Base-by-base conservation (phyloP, 2,329 filamentous ascomycete species). In the Hortaea werneckii region DNA sequence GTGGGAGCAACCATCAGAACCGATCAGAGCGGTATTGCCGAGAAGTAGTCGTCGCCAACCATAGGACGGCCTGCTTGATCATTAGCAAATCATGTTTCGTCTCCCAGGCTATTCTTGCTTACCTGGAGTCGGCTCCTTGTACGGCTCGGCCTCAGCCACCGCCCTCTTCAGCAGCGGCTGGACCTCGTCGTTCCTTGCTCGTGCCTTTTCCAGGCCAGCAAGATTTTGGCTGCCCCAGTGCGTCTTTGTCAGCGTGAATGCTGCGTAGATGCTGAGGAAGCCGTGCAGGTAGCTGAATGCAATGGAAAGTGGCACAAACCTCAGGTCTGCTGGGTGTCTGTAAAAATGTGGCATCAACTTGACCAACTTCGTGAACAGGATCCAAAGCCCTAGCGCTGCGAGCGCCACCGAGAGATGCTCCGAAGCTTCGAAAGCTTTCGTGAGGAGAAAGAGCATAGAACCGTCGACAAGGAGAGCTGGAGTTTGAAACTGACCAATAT, bases 251-350 rank as follows among this genome's bases (percentile, higher is more conserved):
- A 61, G 52, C 6, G 78, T 83, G 4, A 77, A 43, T 20, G 76
- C 42, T 0, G 76, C 76, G 54, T 70, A 76, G 0, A 80, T 28
- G 63, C 81, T 82, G 52, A 82, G 68, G 1, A 77, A 55, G 27
- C 72, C 72, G 57, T 83, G 79, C 34, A 67, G 59, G 53, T 81
- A 83, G 1, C 67, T 74, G 55, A 82, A 83, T 0, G 67, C 7
- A 10, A 81, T 55, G 39, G 75, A 73, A 0, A 57, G 63, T 0
- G 73, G 70, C 1, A 82, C 62, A 46, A 75, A 70, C 0, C 64
- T 42, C 2, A 78, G 49, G 55, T 83, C 79, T 1, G 55, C 46
- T 0, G 78, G 78, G 50, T 80, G 50, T 0, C 67, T 67, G 4
- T 54, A 44, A 50, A 79, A 74, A 55, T 80, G 73, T 0, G 73